These are phyloP conservation scores for Fusarium marasasianum DNA, from an alignment of 2,329 filamentous ascomycete species.

Conservation along the genomic window DNA sequence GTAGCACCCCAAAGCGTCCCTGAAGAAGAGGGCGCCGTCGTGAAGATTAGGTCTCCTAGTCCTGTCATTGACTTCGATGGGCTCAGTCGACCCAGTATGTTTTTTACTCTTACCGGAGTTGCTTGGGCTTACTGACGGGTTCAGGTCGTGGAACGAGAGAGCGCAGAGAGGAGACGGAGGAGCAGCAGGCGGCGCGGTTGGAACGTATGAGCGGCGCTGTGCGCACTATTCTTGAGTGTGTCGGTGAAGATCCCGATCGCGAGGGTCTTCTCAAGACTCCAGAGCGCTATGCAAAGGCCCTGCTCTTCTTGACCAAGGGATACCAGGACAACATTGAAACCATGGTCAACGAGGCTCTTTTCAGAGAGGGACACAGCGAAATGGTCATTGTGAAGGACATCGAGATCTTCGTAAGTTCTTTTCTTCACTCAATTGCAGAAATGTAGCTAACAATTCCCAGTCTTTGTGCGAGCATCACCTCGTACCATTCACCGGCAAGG, in stretches of 20 bases:
- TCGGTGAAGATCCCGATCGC: conserved; percentile 74
- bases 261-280: conserved; percentile 75
- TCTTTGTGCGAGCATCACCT: conserved; percentile 97
- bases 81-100: conserved; percentile 66
- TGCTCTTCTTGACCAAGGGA: conserved; percentile 95
- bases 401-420: conserved; percentile 68
- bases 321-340: conserved; percentile 95
- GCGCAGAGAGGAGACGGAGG: conserved; percentile 64
- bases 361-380: conserved; percentile 96
- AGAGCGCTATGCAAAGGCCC: conserved; percentile 90
- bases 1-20: conserved; percentile 1
- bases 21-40: conserved; percentile 18
- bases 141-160: conserved; percentile 71
- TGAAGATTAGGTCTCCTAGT: conserved; percentile 52
- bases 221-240: conserved; percentile 72
- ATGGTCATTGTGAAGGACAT: conserved; percentile 98
- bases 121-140: background rate
- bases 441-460: conserved; percentile 46
- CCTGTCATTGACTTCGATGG: conserved; percentile 71
- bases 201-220: conserved; percentile 70
- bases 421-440: background rate
- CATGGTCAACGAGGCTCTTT: conserved; percentile 92
- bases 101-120: background rate
- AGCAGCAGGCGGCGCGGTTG: conserved; percentile 58
- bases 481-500: conserved; percentile 95